Conservation (phyloP, 129 eudicot species). For the Artemisia argyi region DNA sequence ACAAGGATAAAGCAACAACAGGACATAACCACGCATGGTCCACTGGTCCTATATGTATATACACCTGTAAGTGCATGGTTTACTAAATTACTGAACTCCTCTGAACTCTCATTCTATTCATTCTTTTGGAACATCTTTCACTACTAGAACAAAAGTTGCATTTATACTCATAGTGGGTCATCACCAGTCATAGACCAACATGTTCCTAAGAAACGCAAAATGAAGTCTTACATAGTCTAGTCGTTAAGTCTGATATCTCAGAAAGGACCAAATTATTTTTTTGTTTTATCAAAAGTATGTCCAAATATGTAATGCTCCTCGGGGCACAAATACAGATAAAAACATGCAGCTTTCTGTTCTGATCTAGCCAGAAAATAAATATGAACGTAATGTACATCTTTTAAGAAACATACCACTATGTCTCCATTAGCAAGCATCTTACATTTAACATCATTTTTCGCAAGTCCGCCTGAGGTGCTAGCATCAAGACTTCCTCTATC, state of each 20-base stretch:
- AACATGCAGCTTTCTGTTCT: too few relatives aligned
- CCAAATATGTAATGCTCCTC: not conserved
- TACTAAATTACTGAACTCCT: not conserved
- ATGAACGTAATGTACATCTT: too few relatives aligned
- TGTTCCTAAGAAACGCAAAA: too few relatives aligned
- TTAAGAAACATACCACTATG: conserved; percentile 80
- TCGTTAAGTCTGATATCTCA: not conserved
- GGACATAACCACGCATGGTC: not conserved
- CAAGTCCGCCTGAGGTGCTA: too few relatives aligned
- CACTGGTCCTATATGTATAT: not conserved
- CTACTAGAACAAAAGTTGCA: not conserved
- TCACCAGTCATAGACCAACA: not conserved
- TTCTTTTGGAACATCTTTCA: too few relatives aligned
- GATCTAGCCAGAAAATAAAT: too few relatives aligned
- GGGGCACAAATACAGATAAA: not conserved
- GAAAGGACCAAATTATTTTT: not conserved
- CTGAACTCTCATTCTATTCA: not conserved
- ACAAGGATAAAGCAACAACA: not conserved
- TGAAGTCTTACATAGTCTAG: not conserved
- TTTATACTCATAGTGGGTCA: not conserved
- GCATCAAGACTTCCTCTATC: too few relatives aligned
- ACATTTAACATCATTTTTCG: too few relatives aligned
- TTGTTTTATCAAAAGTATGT: not conserved
- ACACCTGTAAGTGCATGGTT: not conserved
- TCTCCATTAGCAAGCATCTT: too few relatives aligned